Conservation (phyloP, 2,329 filamentous ascomycete species). For the Sporothrix brasiliensis region DNA sequence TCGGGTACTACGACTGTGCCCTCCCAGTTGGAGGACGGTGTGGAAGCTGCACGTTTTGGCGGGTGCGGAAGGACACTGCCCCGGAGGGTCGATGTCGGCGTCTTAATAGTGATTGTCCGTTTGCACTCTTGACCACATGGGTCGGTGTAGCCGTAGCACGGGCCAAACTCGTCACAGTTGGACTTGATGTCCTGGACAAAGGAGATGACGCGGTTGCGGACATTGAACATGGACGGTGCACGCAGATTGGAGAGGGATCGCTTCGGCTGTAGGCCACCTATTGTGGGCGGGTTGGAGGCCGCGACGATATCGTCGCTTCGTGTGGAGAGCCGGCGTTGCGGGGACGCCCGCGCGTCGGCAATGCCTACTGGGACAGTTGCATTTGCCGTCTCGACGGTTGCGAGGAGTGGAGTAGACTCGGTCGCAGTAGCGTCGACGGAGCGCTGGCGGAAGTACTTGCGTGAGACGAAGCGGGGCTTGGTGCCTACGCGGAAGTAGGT, state of each 20-base stretch:
- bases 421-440: slow-evolving; percentile 32
- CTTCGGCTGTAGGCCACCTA: slow-evolving; percentile 30
- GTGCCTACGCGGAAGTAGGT: not conserved
- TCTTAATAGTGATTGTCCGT: slow-evolving; percentile 56
- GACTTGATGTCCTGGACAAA: slow-evolving; percentile 67
- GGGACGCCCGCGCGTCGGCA: slow-evolving; percentile 28
- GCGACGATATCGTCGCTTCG: not conserved
- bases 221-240: slow-evolving; percentile 57
- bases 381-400: slow-evolving; percentile 33
- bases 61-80: slow-evolving; percentile 32
- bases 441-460: not conserved
- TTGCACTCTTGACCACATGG: slow-evolving; percentile 68
- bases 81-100: slow-evolving; percentile 41
- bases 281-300: not conserved
- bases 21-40: not conserved
- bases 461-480: slow-evolving; percentile 24
- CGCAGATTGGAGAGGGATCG: slow-evolving; percentile 41
- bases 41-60: not conserved
- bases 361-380: slow-evolving; percentile 34
- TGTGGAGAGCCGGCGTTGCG: slow-evolving; percentile 38
- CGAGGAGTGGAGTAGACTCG: slow-evolving; percentile 57
- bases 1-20: slow-evolving; percentile 36
- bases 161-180: slow-evolving; percentile 63
- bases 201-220: slow-evolving; percentile 62
- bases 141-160: slow-evolving; percentile 66